phyloP scores from a whole-genome alignment of 2,329 filamentous ascomycete species.

The Phialocephala subalpina region DNA sequence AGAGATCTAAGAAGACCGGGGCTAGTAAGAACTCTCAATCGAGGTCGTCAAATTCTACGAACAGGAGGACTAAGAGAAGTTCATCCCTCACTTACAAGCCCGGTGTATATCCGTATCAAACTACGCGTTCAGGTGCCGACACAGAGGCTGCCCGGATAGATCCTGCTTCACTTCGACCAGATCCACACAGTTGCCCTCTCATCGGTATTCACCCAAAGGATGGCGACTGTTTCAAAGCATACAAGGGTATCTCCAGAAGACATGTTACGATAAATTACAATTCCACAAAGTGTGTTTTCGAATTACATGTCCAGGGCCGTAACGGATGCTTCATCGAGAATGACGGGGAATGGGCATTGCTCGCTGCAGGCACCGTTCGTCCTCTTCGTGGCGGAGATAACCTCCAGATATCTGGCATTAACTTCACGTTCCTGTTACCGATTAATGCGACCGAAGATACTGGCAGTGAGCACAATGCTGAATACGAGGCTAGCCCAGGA shows the following conservation, averaged over 20 bases:
- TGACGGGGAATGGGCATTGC: slow-evolving; percentile 47
- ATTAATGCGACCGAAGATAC: slow-evolving; percentile 53
- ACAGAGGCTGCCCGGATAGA: slow-evolving; percentile 36
- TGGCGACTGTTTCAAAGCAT: slow-evolving; percentile 65
- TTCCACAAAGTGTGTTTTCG: slow-evolving; percentile 66
- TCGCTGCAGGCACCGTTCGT: slow-evolving; percentile 60
- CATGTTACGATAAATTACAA: slow-evolving; percentile 80
- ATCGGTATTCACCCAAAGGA: slow-evolving; percentile 74
- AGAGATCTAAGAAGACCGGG: slow-evolving; percentile 35
- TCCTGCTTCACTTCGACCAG: slow-evolving; percentile 58
- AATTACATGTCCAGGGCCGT: slow-evolving; percentile 62
- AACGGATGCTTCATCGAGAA: slow-evolving; percentile 77
- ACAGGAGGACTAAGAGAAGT: neutral
- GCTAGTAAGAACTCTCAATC: slow-evolving; percentile 45
- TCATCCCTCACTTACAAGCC: neutral
- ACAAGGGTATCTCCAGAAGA: slow-evolving; percentile 76
- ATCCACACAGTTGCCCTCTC: slow-evolving; percentile 68
- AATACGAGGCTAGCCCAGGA: neutral
- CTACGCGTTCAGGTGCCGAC: neutral
- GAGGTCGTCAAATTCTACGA: neutral
- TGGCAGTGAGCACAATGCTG: neutral
- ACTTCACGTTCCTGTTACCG: slow-evolving; percentile 74
- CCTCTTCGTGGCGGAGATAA: slow-evolving; percentile 68
- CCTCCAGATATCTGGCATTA: slow-evolving; percentile 77
- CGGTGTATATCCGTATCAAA: neutral